Evolutionary conservation across 2,329 filamentous ascomycete genomes (phyloP), one percentile per base, ranked within the genome.

Genomic region (Mariannaea elegans): DNA sequence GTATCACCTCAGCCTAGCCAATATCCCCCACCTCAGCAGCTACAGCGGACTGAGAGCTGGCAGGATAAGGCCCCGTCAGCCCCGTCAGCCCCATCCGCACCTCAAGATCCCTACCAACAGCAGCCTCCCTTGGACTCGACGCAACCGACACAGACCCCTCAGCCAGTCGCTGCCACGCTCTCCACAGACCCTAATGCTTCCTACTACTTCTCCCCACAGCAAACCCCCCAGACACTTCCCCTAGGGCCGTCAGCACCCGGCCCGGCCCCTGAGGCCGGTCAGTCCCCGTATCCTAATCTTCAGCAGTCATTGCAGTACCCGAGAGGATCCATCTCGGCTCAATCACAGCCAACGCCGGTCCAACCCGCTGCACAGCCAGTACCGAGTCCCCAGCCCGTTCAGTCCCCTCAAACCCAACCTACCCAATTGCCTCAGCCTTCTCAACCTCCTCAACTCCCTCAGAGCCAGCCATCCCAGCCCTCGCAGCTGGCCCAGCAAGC

Each of bases 131-230:
- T 66, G 19, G 74, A 75, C 36, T 56, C 65, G 12, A 56, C 63
- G 10, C 72, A 72, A 46, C 65, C 65, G 23, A 62, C 72, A 45
- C 73, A 72, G 56, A 71, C 67, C 13, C 69, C 72, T 6, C 75
- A 74, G 38, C 73, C 72, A 56, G 39, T 70, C 12, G 57, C 64
- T 7, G 67, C 63, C 7, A 68, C 72, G 23, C 72, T 72, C 10
- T 64, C 74, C 32, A 62, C 80, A 14, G 87, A 90, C 59, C 80
- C 84, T 2, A 84, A 80, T 59, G 79, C 83, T 10, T 81, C 82
- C 9, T 89, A 85, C 67, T 90, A 90, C 72, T 87, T 85, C 67
- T 81, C 77, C 64, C 73, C 76, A 57, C 75, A 78, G 48, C 73
- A 77, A 21, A 65, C 71, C 1, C 64, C 62, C 12, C 71, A 71